phyloP scores from a whole-genome alignment of 2,329 filamentous ascomycete genomes.

The Macrophomina phaseolina region DNA sequence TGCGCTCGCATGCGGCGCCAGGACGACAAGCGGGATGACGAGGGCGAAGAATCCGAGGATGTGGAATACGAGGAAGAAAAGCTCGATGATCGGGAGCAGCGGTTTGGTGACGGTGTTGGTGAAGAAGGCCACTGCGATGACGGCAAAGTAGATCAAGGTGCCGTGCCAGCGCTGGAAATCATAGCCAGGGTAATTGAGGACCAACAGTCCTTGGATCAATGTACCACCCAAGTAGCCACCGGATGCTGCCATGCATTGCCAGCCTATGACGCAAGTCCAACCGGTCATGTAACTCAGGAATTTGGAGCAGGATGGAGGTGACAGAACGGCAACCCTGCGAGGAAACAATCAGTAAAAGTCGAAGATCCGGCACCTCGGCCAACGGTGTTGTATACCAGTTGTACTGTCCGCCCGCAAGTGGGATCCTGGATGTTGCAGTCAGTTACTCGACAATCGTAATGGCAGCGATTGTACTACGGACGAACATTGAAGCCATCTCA shows the following conservation, averaged over 20 bases:
- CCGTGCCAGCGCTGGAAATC: constrained; percentile 53
- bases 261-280: constrained; percentile 50
- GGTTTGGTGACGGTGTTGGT: constrained; percentile 53
- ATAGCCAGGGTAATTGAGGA: constrained; percentile 48
- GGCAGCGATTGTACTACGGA: constrained; percentile 33
- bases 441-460: not conserved
- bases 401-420: constrained; percentile 44
- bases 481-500: constrained; percentile 45
- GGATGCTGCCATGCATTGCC: constrained; percentile 44
- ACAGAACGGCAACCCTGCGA: constrained; percentile 46
- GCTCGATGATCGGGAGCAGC: constrained; percentile 55
- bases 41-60: constrained; percentile 60
- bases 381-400: constrained; percentile 28
- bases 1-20: constrained; percentile 49
- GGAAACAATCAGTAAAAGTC: constrained; percentile 31
- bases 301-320: constrained; percentile 48
- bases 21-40: constrained; percentile 53
- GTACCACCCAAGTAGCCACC: constrained; percentile 37
- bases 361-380: constrained; percentile 29
- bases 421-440: not conserved
- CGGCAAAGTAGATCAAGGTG: constrained; percentile 55
- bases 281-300: constrained; percentile 54
- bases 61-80: constrained; percentile 56
- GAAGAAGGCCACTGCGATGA: constrained; percentile 45
- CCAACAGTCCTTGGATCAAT: constrained; percentile 40